phyloP scores from a whole-genome alignment of 495 filamentous ascomycete genomes.

The Aspergillus diversus region DNA sequence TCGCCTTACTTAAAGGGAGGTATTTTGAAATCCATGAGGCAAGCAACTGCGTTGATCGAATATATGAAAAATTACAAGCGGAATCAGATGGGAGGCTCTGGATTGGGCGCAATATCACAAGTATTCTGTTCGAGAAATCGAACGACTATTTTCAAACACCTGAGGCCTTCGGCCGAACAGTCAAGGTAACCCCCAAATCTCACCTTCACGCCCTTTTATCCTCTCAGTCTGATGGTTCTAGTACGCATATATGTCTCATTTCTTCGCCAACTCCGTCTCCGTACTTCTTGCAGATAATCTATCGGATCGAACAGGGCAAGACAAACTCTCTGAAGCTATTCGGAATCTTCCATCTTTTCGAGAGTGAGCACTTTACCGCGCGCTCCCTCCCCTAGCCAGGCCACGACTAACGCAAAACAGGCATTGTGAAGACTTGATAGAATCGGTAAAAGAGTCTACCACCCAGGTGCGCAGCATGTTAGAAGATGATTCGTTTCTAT shows the following conservation, averaged over 20 bases:
- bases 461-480: conserved; percentile 50
- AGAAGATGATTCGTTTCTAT: conserved; percentile 54
- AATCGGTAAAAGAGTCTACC: conserved; percentile 34
- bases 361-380: conserved; percentile 43
- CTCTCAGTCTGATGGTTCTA: conserved; percentile 36
- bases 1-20: conserved; percentile 70
- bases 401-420: conserved; percentile 31
- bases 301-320: conserved; percentile 30
- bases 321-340: conserved; percentile 72
- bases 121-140: conserved; percentile 72
- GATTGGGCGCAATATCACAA: conserved; percentile 68
- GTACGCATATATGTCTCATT: conserved; percentile 96
- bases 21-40: conserved; percentile 85
- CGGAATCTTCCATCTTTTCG: conserved; percentile 82
- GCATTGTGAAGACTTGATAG: conserved; percentile 50
- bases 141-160: conserved; percentile 84
- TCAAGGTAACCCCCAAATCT: conserved; percentile 66
- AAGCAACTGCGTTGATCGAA: conserved; percentile 72
- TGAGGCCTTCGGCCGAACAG: conserved; percentile 73
- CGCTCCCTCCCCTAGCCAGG: not conserved
- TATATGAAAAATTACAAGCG: conserved; percentile 72
- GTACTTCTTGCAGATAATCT: conserved; percentile 57
- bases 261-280: conserved; percentile 88
- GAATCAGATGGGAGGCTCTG: conserved; percentile 58
- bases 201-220: not conserved